Evolutionary conservation across 2,329 filamentous ascomycete species (phyloP).

Genomic region (Colletotrichum chlorophyti): DNA sequence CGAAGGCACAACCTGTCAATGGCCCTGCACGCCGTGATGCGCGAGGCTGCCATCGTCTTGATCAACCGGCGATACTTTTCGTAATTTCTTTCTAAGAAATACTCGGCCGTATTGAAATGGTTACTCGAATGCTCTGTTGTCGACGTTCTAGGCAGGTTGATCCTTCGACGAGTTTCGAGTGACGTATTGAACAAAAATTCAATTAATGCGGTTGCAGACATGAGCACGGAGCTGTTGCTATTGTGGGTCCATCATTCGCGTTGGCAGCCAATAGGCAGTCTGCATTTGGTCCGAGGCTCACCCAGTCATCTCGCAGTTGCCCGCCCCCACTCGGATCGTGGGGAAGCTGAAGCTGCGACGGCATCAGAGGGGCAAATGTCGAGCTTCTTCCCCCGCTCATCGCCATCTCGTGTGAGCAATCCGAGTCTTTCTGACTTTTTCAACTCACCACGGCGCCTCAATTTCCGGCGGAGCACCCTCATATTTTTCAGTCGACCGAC

Average conservation of each 20-base stretch:
- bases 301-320: background rate
- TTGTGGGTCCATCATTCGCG: background rate
- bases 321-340: conserved; percentile 20
- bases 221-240: conserved; percentile 18
- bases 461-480: too few relatives aligned
- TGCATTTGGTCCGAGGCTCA: conserved; percentile 11
- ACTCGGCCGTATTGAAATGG: too few relatives aligned
- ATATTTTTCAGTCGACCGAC: too few relatives aligned
- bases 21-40: conserved; percentile 18
- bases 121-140: too few relatives aligned
- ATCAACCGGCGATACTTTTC: background rate
- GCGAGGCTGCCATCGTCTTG: conserved; percentile 19
- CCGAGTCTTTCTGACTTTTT: background rate
- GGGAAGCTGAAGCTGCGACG: conserved; percentile 25
- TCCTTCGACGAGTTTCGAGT: background rate
- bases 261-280: conserved; percentile 7
- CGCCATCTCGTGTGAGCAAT: background rate
- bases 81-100: too few relatives aligned
- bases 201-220: background rate
- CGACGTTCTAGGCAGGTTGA: background rate
- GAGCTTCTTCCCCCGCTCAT: conserved; percentile 23
- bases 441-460: background rate
- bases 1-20: conserved; percentile 8
- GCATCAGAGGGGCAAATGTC: conserved; percentile 23
- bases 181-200: conserved; percentile 18